phyloP scores from a whole-genome alignment of 108 stramenopile genomes.

The Conticribra guillardii region DNA sequence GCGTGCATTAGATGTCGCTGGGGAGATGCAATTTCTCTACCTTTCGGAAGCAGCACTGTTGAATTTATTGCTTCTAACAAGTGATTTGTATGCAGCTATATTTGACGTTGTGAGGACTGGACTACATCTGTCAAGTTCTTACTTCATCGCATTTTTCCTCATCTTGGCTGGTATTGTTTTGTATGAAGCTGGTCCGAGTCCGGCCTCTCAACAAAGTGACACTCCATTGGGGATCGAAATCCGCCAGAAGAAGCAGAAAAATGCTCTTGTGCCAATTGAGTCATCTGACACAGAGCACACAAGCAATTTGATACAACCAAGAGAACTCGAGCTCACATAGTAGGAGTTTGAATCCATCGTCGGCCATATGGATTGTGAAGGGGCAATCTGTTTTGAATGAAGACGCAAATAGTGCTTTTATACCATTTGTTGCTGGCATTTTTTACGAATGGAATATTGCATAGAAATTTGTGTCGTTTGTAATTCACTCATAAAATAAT shows the following conservation, averaged over 20 bases:
- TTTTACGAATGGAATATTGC: no score
- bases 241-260: slow-evolving; percentile 6
- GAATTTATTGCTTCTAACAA: slow-evolving; percentile 86
- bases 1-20: slow-evolving; percentile 30
- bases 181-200: slow-evolving; percentile 92
- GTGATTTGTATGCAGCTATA: slow-evolving; percentile 91
- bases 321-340: neutral
- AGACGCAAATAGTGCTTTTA: neutral
- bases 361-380: neutral
- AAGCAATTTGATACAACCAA: slow-evolving; percentile 9
- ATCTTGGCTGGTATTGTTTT: slow-evolving; percentile 86
- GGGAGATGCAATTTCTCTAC: slow-evolving; percentile 67
- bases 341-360: no score
- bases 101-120: slow-evolving; percentile 80
- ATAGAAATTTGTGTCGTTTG: no score
- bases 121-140: slow-evolving; percentile 71
- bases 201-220: slow-evolving; percentile 25
- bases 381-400: no score
- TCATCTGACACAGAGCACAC: slow-evolving; percentile 28
- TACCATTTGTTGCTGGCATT: no score
- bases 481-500: no score
- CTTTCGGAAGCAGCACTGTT: slow-evolving; percentile 79
- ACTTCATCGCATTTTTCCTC: slow-evolving; percentile 78
- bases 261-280: neutral
- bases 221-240: slow-evolving; percentile 39